phyloP scores from a whole-genome alignment of 495 filamentous ascomycete species.

The Chlorociboria aeruginascens region DNA sequence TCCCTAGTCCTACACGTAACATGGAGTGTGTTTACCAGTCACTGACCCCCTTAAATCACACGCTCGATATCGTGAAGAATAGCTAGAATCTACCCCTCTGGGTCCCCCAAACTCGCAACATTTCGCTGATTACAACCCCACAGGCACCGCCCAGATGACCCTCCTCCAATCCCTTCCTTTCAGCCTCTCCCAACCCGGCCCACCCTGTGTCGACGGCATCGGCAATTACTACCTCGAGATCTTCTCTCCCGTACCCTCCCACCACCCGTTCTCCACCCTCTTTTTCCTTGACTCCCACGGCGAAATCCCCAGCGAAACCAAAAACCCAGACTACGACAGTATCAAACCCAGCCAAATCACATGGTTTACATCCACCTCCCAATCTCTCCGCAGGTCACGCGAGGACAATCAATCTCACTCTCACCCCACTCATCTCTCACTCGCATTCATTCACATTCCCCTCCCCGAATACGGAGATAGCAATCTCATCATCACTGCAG shows the following conservation, averaged over 20 bases:
- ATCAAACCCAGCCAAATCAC: constrained; percentile 30
- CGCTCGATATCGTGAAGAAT: too few relatives aligned
- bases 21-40: too few relatives aligned
- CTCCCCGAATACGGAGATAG: constrained; percentile 60
- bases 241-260: constrained; percentile 20
- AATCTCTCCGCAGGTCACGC: constrained; percentile 21
- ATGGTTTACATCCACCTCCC: constrained; percentile 25
- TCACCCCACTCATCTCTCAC: constrained; percentile 87
- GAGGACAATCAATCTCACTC: too few relatives aligned
- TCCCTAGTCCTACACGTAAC: too few relatives aligned
- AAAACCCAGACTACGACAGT: constrained; percentile 24
- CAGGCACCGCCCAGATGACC: constrained; percentile 24
- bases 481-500: constrained; percentile 20
- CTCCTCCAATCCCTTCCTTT: constrained; percentile 23
- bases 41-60: too few relatives aligned
- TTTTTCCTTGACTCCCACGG: constrained; percentile 30
- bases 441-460: constrained; percentile 96
- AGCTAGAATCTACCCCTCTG: too few relatives aligned
- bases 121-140: too few relatives aligned
- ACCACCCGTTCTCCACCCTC: constrained; percentile 25
- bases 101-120: too few relatives aligned
- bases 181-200: constrained; percentile 26
- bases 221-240: constrained; percentile 30
- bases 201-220: constrained; percentile 25
- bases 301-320: constrained; percentile 20